A percentile compares a stretch with the other conserved stretches of the same genome.
phyloP scores from a whole-genome alignment of 2,329 filamentous ascomycete species.

The Chaetomium globosum region DNA sequence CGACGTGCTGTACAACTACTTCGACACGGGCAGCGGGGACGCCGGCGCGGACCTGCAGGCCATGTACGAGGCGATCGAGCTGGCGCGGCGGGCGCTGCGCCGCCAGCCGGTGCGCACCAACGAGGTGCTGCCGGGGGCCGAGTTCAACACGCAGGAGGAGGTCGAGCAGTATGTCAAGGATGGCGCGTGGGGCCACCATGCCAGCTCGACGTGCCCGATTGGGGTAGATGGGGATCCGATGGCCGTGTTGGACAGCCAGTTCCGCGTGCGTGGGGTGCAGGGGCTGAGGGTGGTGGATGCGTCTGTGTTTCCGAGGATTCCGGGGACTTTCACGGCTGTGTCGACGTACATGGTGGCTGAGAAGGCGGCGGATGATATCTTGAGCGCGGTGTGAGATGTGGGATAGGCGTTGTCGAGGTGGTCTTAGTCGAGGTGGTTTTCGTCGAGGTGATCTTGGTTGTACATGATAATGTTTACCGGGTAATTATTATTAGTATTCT shows the following conservation, averaged over 20 bases:
- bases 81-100: constrained; percentile 51
- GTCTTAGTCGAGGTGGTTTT: neutral
- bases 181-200: constrained; percentile 60
- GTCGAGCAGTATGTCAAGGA: constrained; percentile 44
- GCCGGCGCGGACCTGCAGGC: constrained; percentile 55
- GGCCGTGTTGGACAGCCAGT: constrained; percentile 61
- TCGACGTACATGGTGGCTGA: constrained; percentile 60
- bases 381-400: constrained; percentile 19
- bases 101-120: constrained; percentile 33
- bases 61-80: constrained; percentile 57
- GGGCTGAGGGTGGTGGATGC: constrained; percentile 65
- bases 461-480: neutral
- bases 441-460: neutral
- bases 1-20: constrained; percentile 65
- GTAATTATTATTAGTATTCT: neutral
- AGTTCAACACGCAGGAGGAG: constrained; percentile 28
- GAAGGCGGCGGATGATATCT: constrained; percentile 63
- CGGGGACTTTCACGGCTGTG: constrained; percentile 51
- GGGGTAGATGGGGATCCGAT: constrained; percentile 57
- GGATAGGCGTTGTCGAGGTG: neutral
- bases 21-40: constrained; percentile 54
- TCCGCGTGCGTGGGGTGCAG: constrained; percentile 58
- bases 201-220: constrained; percentile 60
- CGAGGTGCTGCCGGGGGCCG: constrained; percentile 34
- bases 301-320: constrained; percentile 55